phyloP scores from a whole-genome alignment of 495 filamentous ascomycete species.

The Cercophora sp. region DNA sequence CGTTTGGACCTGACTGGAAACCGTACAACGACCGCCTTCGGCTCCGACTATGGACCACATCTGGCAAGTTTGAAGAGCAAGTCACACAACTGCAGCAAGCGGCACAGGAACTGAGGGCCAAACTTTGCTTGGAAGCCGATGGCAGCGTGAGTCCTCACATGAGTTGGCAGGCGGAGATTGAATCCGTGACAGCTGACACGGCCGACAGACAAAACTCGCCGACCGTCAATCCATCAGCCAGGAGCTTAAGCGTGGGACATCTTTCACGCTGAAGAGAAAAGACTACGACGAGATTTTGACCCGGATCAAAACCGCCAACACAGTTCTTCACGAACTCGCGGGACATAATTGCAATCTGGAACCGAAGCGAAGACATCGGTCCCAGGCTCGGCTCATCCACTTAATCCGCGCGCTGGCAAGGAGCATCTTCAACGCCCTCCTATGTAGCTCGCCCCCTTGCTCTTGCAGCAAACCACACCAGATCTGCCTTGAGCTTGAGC shows the following conservation, averaged over 20 bases:
- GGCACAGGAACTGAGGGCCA: background rate
- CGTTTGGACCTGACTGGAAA: constrained; percentile 9
- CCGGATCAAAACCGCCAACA: constrained; percentile 6
- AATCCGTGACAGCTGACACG: background rate
- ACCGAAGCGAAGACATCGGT: background rate
- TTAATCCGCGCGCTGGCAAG: constrained; percentile 1
- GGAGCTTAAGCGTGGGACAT: constrained; percentile 2
- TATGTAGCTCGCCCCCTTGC: background rate
- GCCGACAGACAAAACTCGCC: constrained; percentile 1
- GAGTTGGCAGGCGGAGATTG: background rate
- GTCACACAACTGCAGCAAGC: constrained; percentile 5
- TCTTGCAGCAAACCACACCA: background rate
- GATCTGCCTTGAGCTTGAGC: background rate
- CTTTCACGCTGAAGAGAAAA: constrained; percentile 7
- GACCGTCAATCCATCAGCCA: constrained; percentile 1
- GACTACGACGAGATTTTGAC: constrained; percentile 5
- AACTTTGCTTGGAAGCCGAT: constrained; percentile 2
- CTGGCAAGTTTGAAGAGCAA: constrained; percentile 4
- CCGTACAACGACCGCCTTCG: constrained; percentile 1
- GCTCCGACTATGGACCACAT: constrained; percentile 2
- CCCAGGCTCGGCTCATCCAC: constrained; percentile 1
- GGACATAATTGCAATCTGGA: constrained; percentile 3
- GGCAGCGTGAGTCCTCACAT: background rate
- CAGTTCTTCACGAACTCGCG: constrained; percentile 4
- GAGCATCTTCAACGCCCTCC: constrained; percentile 4